These are phyloP conservation scores for Agapanthus africanus DNA, from an alignment of 106 monocot genomes.

Conservation along the genomic window DNA sequence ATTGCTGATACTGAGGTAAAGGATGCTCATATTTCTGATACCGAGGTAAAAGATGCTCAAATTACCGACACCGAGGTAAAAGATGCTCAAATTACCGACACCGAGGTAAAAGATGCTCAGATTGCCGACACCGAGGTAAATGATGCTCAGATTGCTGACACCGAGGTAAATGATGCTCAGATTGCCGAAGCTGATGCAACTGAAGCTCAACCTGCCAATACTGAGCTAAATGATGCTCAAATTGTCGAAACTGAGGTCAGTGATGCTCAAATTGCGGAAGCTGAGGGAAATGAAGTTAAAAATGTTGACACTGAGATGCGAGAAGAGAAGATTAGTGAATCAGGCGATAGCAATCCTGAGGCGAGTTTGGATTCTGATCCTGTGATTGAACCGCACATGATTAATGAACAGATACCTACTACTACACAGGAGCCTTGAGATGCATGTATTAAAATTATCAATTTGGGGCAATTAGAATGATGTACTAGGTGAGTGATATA, in stretches of 20 bases:
- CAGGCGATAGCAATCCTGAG: background rate
- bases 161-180: slow-evolving; percentile 5
- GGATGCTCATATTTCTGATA: too few relatives aligned
- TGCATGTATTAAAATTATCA: too few relatives aligned
- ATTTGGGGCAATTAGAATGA: too few relatives aligned
- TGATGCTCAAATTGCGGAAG: background rate
- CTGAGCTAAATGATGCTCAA: background rate
- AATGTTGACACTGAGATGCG: slow-evolving; percentile 44
- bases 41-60: too few relatives aligned
- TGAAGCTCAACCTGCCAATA: background rate
- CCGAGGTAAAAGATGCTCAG: background rate
- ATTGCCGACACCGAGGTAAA: background rate
- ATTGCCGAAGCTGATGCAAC: slow-evolving; percentile 27
- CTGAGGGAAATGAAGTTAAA: background rate
- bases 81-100: too few relatives aligned
- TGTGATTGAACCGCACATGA: too few relatives aligned
- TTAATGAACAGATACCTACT: too few relatives aligned
- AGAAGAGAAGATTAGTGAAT: slow-evolving; percentile 31
- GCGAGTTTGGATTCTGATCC: background rate
- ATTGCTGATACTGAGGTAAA: slow-evolving; percentile 33
- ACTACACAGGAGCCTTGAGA: too few relatives aligned
- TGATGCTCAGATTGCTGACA: too few relatives aligned
- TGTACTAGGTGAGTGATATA: too few relatives aligned
- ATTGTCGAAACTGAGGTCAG: slow-evolving; percentile 32
- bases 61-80: too few relatives aligned